Conservation (phyloP, 306 rosid species). For the Notholithocarpus densiflorus region DNA sequence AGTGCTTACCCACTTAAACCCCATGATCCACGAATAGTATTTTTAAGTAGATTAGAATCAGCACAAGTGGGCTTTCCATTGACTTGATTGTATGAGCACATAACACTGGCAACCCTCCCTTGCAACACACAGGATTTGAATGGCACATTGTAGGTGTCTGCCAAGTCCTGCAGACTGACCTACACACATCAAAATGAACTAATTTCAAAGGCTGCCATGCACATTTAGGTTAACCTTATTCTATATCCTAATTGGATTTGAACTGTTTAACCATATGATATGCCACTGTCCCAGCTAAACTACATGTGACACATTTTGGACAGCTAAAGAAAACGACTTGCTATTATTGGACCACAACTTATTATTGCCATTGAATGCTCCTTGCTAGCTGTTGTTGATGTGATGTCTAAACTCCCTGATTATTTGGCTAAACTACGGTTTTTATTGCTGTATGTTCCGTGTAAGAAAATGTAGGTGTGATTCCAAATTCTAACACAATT, state of each 20-base stretch:
- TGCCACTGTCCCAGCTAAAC: no score
- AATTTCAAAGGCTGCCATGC: neutral
- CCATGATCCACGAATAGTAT: conserved; percentile 81
- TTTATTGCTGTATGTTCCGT: neutral
- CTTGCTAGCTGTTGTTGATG: neutral
- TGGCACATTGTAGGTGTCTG: conserved; percentile 79
- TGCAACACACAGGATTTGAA: conserved; percentile 78
- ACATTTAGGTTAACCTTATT: no score
- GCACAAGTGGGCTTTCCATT: conserved; percentile 97
- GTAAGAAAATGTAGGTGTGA: neutral
- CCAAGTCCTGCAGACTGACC: conserved; percentile 88
- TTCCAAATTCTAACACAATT: neutral
- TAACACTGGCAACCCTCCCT: conserved; percentile 86
- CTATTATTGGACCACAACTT: conserved; percentile 2
- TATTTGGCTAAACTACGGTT: neutral
- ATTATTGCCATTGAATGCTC: neutral
- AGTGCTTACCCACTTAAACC: conserved; percentile 71
- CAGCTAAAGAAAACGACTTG: neutral
- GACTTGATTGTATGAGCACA: conserved; percentile 98
- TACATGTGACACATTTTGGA: neutral
- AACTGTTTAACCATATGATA: no score
- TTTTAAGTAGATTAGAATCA: conserved; percentile 68
- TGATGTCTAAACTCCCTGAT: no score
- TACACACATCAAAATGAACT: conserved; percentile 8
- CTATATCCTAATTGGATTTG: no score